Conservation (phyloP, 805 yeast species). For the Dipodascus geniculatus region DNA sequence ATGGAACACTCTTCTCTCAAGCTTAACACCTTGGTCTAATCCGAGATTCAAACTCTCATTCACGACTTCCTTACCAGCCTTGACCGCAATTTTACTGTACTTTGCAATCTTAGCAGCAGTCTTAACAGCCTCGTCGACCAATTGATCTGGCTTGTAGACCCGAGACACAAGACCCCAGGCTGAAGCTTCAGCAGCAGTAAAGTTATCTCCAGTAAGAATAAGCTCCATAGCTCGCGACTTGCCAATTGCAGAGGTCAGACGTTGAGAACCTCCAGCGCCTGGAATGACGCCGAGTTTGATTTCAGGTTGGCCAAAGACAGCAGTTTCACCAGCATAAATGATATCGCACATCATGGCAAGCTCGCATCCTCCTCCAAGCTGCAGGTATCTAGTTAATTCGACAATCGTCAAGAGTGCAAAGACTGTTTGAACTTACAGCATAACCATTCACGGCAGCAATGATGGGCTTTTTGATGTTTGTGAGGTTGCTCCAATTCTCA, state of each 20-base stretch:
- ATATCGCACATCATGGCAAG: constrained; percentile 43
- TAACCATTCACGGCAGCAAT: constrained; percentile 44
- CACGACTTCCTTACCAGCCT: constrained; percentile 37
- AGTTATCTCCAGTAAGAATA: constrained; percentile 35
- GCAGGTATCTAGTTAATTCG: constrained; percentile 7
- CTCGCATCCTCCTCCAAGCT: constrained; percentile 45
- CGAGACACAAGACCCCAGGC: constrained; percentile 38
- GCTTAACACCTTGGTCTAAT: constrained; percentile 30
- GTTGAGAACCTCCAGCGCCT: constrained; percentile 44
- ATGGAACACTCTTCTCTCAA: constrained; percentile 36
- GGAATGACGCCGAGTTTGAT: constrained; percentile 40
- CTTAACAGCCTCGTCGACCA: constrained; percentile 33
- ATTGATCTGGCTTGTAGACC: constrained; percentile 28
- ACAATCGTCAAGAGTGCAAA: background rate
- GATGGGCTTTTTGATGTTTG: constrained; percentile 33
- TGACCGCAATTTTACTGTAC: constrained; percentile 33
- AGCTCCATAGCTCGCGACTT: constrained; percentile 39
- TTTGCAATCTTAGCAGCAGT: constrained; percentile 33
- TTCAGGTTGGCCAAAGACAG: constrained; percentile 45
- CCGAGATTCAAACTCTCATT: constrained; percentile 29
- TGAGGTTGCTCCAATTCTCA: constrained; percentile 31
- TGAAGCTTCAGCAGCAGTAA: constrained; percentile 34
- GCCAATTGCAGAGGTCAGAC: constrained; percentile 37
- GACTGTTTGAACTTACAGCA: constrained; percentile 21
- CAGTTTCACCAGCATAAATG: constrained; percentile 37